Conservation (phyloP, 2,329 filamentous ascomycete species). For the Colletotrichum phormii region DNA sequence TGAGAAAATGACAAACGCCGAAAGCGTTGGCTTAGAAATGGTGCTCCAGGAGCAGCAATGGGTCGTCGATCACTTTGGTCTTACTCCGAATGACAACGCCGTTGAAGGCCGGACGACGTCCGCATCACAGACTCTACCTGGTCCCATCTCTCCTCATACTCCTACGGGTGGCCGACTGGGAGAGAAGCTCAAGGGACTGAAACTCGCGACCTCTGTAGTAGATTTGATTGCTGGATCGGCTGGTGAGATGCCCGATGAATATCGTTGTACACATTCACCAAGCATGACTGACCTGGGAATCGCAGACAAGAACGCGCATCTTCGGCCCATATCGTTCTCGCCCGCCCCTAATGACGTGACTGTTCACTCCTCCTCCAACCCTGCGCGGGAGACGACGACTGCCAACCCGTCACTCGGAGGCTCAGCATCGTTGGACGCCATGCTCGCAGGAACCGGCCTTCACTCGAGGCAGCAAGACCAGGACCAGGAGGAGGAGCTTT, state of each 20-base stretch:
- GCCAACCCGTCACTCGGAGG: slow-evolving; percentile 21
- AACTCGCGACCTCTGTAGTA: slow-evolving; percentile 77
- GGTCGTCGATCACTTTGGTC: slow-evolving; percentile 85
- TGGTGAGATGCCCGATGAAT: slow-evolving; percentile 55
- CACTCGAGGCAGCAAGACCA: slow-evolving; percentile 48
- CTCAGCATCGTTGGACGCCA: slow-evolving; percentile 53
- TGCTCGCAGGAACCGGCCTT: slow-evolving; percentile 49
- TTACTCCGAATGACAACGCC: slow-evolving; percentile 54
- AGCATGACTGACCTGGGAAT: neutral
- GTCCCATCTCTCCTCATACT: slow-evolving; percentile 70
- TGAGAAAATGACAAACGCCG: slow-evolving; percentile 79
- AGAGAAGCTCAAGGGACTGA: slow-evolving; percentile 84
- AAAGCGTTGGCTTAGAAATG: slow-evolving; percentile 88
- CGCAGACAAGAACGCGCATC: slow-evolving; percentile 32
- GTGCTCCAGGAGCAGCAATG: slow-evolving; percentile 84
- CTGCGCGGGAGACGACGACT: slow-evolving; percentile 36
- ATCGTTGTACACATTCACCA: neutral
- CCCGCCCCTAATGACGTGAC: slow-evolving; percentile 48
- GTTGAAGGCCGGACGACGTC: slow-evolving; percentile 36
- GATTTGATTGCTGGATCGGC: slow-evolving; percentile 67
- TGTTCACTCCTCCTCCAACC: slow-evolving; percentile 49
- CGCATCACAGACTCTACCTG: neutral
- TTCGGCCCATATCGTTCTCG: slow-evolving; percentile 48
- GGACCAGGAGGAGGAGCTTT: slow-evolving; percentile 82
- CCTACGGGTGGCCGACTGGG: slow-evolving; percentile 76